Evolutionary conservation across 2,329 filamentous ascomycete species (phyloP).

Genomic region (Penicillium sp.): DNA sequence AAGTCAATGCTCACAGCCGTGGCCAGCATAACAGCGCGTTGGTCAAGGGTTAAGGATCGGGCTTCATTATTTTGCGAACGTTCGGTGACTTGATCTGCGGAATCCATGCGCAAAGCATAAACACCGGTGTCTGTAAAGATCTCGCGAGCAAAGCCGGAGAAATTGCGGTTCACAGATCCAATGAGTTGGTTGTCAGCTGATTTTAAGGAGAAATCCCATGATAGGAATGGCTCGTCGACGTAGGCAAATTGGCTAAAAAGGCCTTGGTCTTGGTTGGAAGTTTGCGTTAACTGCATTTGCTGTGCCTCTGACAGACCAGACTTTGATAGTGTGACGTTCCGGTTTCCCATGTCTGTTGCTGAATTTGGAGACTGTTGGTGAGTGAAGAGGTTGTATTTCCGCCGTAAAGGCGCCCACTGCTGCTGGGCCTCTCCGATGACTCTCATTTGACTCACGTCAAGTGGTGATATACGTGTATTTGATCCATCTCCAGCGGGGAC

Average conservation of each 20-base stretch:
- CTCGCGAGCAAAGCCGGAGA: slow-evolving; percentile 59
- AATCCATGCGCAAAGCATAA: slow-evolving; percentile 63
- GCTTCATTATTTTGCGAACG: slow-evolving; percentile 23
- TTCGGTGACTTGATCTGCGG: slow-evolving; percentile 48
- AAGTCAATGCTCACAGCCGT: slow-evolving; percentile 64
- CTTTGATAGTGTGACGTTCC: slow-evolving; percentile 43
- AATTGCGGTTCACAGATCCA: slow-evolving; percentile 62
- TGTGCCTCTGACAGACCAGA: slow-evolving; percentile 50
- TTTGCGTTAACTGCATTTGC: slow-evolving; percentile 41
- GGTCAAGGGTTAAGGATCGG: slow-evolving; percentile 61
- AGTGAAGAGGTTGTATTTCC: slow-evolving; percentile 65
- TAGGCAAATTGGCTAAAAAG: slow-evolving; percentile 59
- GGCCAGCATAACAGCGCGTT: slow-evolving; percentile 63
- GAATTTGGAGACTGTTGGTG: slow-evolving; percentile 46
- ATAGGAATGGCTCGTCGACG: slow-evolving; percentile 60
- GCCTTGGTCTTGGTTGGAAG: slow-evolving; percentile 32
- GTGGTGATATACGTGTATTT: slow-evolving; percentile 51
- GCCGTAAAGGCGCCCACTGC: slow-evolving; percentile 58
- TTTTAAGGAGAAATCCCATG: slow-evolving; percentile 61
- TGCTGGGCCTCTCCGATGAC: slow-evolving; percentile 62
- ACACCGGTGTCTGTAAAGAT: slow-evolving; percentile 64
- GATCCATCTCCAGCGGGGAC: slow-evolving; percentile 39
- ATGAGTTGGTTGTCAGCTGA: slow-evolving; percentile 51
- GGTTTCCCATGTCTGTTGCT: slow-evolving; percentile 36
- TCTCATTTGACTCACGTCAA: slow-evolving; percentile 56